Evolutionary conservation across 192 early-diverging fungal genomes (phyloP).

Genomic region (Podila minutissima): DNA sequence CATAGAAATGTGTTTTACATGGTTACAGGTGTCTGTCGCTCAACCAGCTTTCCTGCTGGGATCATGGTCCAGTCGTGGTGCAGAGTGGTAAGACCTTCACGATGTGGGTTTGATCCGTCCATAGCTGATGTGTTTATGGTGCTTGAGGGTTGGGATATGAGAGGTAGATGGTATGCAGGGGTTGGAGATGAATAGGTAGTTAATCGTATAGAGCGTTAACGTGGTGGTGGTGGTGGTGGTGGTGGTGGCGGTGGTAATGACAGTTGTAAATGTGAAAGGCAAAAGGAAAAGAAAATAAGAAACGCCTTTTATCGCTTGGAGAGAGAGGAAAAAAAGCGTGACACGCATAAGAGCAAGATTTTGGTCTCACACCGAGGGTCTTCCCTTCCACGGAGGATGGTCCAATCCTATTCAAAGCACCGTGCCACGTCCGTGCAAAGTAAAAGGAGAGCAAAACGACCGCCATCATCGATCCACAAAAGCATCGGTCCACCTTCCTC

Average conservation of each 20-base stretch:
- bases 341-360: no score
- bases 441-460: no score
- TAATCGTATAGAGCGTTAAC: neutral
- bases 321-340: neutral
- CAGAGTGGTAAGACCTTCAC: slow-evolving; percentile 57
- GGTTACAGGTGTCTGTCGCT: slow-evolving; percentile 68
- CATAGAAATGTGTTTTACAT: slow-evolving; percentile 55
- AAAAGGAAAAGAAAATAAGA: neutral
- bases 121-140: neutral
- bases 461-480: no score
- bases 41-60: slow-evolving; percentile 65
- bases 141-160: neutral
- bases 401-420: no score
- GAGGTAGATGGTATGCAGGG: neutral
- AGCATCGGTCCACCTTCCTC: no score
- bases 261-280: neutral
- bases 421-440: no score
- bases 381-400: no score
- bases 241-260: neutral
- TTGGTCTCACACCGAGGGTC: no score
- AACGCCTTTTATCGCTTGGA: neutral
- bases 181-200: no score
- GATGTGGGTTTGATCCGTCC: slow-evolving; percentile 24
- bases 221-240: slow-evolving; percentile 1
- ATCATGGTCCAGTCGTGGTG: slow-evolving; percentile 72